These are phyloP conservation scores for Ustilago bromivora DNA, from an alignment of 1,284 basidiomycete species.

Conservation along the genomic window DNA sequence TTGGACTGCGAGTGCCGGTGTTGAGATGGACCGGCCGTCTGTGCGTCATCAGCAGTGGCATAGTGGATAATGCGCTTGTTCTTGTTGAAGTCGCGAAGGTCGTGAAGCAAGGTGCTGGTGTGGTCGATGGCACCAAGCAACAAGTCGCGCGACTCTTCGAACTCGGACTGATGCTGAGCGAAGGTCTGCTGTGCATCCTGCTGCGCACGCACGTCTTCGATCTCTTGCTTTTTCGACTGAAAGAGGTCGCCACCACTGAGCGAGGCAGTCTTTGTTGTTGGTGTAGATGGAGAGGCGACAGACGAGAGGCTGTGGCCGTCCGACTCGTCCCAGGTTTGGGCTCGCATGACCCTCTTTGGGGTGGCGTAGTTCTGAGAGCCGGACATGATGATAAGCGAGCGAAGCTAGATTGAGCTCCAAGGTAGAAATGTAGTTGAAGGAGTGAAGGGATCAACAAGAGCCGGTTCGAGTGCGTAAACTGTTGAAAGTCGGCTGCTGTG, in stretches of 20 bases:
- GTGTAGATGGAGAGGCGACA: slow-evolving; percentile 38
- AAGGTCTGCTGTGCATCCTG: slow-evolving; percentile 42
- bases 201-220: slow-evolving; percentile 20
- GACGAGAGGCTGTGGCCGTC: slow-evolving; percentile 24
- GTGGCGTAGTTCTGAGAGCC: slow-evolving; percentile 43
- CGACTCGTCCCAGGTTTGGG: slow-evolving; percentile 37
- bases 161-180: slow-evolving; percentile 46
- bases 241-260: slow-evolving; percentile 34
- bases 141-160: slow-evolving; percentile 46
- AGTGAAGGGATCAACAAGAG: neutral
- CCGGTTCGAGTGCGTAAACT: neutral
- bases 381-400: slow-evolving; percentile 14
- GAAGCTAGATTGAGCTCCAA: neutral
- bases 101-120: slow-evolving; percentile 78
- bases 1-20: slow-evolving; percentile 44
- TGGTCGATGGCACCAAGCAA: slow-evolving; percentile 76
- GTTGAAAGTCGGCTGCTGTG: slow-evolving; percentile 1
- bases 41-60: slow-evolving; percentile 71
- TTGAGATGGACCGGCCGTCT: slow-evolving; percentile 18
- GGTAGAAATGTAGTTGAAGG: neutral
- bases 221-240: slow-evolving; percentile 32
- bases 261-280: slow-evolving; percentile 16
- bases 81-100: slow-evolving; percentile 84
- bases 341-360: slow-evolving; percentile 32
- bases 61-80: slow-evolving; percentile 88